These are phyloP conservation scores for Myochromella boudieri DNA, from an alignment of 768 basidiomycete species.

Conservation along the genomic window DNA sequence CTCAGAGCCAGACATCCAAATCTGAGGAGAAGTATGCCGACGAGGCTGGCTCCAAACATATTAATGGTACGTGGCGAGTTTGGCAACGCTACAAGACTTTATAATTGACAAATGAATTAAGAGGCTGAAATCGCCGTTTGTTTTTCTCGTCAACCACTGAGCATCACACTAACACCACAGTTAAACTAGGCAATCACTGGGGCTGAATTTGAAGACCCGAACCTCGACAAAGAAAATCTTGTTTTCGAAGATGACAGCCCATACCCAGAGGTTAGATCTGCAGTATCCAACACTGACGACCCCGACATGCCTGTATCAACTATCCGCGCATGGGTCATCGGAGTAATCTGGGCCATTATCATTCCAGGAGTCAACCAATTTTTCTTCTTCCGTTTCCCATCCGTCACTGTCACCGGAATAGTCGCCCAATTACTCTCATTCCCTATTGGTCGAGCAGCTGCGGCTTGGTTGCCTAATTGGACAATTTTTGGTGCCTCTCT, in stretches of 20 bases:
- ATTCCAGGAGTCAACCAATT: constrained; percentile 57
- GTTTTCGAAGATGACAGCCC: constrained; percentile 67
- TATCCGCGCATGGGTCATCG: constrained; percentile 51
- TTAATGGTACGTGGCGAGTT: constrained; percentile 25
- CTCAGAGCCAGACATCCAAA: constrained; percentile 13
- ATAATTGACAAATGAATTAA: constrained; percentile 3
- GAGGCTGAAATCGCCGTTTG: constrained; percentile 31
- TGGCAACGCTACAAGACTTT: neutral
- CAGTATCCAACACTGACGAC: constrained; percentile 68
- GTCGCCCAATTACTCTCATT: constrained; percentile 73
- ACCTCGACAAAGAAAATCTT: constrained; percentile 40
- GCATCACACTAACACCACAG: neutral
- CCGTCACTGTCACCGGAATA: constrained; percentile 39
- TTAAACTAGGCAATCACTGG: constrained; percentile 29
- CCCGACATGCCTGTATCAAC: constrained; percentile 56
- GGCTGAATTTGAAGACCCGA: constrained; percentile 43
- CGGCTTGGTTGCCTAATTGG: constrained; percentile 50
- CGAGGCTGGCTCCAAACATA: constrained; percentile 15
- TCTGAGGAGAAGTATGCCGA: constrained; percentile 25
- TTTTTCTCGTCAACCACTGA: neutral
- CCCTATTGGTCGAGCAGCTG: constrained; percentile 63
- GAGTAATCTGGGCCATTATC: constrained; percentile 51
- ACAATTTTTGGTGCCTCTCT: constrained; percentile 59
- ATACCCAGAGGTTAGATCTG: constrained; percentile 73
- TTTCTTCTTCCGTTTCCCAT: constrained; percentile 54